Base-by-base conservation (phyloP, 2,329 filamentous ascomycete genomes). In the Dactylonectria macrodidyma region DNA sequence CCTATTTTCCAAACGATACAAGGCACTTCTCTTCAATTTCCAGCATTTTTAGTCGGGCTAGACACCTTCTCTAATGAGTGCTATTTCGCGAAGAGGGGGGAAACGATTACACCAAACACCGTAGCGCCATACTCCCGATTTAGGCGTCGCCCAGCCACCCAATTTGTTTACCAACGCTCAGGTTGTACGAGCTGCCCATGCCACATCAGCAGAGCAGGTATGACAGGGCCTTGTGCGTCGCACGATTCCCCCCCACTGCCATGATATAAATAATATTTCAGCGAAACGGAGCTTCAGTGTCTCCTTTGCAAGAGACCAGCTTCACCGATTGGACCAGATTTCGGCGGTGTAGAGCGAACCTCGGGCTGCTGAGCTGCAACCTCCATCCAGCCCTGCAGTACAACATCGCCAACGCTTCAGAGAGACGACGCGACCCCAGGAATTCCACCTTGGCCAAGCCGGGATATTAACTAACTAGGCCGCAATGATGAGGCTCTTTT, bases 401-500 rank as follows among this genome's bases (percentile, higher is more conserved):
- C 48, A 51, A 51, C 50, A 34, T 34, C 30, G 50, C 30, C 50
- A 34, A n/a, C 5, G n/a, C 50, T 52, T 52, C 26, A 5, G 26
- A 30, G 26, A 19, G 16, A 34, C 50, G 30, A 11, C 41, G n/a
- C 30, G 34, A 16, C 33, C 33, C n/a, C 51, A 22, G 7, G 4
- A 36, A 47, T 7, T 34, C 44, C 14, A 46, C 8, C 46, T 30
- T 30, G 26, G 30, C 46, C 24, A 41, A 51, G 60, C 19, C n/a
- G 19, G 55, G 34, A 44, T 11, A 30, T 4, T 46, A 54, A 7
- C 19, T 30, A 30, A 30, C 26, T 30, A 30, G 44, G 30, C 54
- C n/a, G 54, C 64, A 62, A 24, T 47, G 33, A 88, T 87, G 86
- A 81, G 78, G 67, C 73, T 80, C 52, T 55, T 80, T 3, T 76